phyloP scores from a whole-genome alignment of 768 basidiomycete genomes.

The Trametes sanguinea region DNA sequence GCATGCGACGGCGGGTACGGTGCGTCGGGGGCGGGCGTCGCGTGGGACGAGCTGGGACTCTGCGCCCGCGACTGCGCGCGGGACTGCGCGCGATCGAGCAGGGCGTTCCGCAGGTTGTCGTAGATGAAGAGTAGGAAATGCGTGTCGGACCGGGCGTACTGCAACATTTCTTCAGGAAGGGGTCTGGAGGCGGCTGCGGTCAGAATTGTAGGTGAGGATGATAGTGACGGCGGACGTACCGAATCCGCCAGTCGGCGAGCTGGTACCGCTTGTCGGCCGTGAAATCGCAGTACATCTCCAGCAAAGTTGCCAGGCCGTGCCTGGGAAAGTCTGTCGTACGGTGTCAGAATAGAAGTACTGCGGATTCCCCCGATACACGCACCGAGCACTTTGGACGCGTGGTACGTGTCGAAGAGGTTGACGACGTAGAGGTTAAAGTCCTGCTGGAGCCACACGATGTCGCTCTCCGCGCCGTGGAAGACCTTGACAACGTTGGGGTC shows the following conservation, averaged over 20 bases:
- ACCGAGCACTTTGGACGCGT: slow-evolving; percentile 88
- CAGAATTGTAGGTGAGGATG: neutral
- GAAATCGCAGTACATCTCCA: slow-evolving; percentile 89
- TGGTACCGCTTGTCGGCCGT: slow-evolving; percentile 94
- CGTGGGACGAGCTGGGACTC: no score
- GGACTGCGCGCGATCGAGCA: no score
- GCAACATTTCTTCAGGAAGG: slow-evolving; percentile 83
- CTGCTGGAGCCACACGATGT: slow-evolving; percentile 95
- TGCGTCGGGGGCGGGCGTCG: no score
- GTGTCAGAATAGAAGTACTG: neutral
- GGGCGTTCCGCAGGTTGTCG: no score
- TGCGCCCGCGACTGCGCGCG: no score
- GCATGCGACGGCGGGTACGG: no score
- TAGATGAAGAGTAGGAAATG: slow-evolving; percentile 30
- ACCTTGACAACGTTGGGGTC: slow-evolving; percentile 88
- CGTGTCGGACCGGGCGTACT: slow-evolving; percentile 94
- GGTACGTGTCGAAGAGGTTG: slow-evolving; percentile 96
- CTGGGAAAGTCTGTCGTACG: slow-evolving; percentile 66
- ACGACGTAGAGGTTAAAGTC: slow-evolving; percentile 94
- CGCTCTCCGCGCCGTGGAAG: slow-evolving; percentile 92
- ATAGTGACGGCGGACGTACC: slow-evolving; percentile 44
- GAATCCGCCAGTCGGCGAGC: slow-evolving; percentile 95
- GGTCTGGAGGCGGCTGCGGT: slow-evolving; percentile 47
- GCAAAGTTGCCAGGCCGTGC: slow-evolving; percentile 80
- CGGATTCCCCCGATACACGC: neutral